A percentile compares a stretch with the other conserved stretches of the same genome.
Evolutionary conservation across 1,284 basidiomycete genomes (phyloP).

Genomic region (Caloboletus inedulis): DNA sequence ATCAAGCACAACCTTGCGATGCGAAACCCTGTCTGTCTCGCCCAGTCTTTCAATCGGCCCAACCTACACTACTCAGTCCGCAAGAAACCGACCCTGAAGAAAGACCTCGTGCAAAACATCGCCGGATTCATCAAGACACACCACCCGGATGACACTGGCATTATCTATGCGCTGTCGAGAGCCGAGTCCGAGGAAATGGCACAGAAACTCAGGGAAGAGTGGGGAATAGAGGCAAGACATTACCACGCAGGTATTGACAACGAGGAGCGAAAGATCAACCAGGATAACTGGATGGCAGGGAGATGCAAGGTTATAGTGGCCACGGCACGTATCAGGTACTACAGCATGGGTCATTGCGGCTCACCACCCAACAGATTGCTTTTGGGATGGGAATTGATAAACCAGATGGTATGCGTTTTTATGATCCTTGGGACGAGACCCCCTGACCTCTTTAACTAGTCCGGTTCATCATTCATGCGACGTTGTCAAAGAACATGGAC

Average conservation of each 20-base stretch:
- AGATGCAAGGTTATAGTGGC: conserved; percentile 85
- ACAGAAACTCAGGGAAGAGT: conserved; percentile 51
- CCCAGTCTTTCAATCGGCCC: conserved; percentile 88
- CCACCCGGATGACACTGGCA: conserved; percentile 67
- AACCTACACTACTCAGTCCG: conserved; percentile 87
- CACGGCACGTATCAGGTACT: conserved; percentile 50
- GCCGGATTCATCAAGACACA: conserved; percentile 65
- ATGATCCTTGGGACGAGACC: background rate
- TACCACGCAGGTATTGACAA: conserved; percentile 83
- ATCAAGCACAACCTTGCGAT: conserved; percentile 76
- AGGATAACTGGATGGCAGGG: conserved; percentile 75
- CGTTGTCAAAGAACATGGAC: conserved; percentile 67
- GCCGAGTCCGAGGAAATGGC: conserved; percentile 81
- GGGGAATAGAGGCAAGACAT: conserved; percentile 67
- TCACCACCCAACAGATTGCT: conserved; percentile 53
- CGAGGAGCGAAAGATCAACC: conserved; percentile 62
- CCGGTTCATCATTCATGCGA: conserved; percentile 76
- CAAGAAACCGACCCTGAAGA: conserved; percentile 46
- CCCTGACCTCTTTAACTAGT: conserved; percentile 41
- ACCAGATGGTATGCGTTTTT: conserved; percentile 51
- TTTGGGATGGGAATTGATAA: conserved; percentile 99
- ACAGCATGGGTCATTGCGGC: conserved; percentile 8
- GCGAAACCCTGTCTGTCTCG: conserved; percentile 55
- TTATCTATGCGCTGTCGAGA: conserved; percentile 82
- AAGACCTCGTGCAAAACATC: conserved; percentile 64